Evolutionary conservation across 2,329 filamentous ascomycete species (phyloP).

Genomic region (Fusarium sororula): DNA sequence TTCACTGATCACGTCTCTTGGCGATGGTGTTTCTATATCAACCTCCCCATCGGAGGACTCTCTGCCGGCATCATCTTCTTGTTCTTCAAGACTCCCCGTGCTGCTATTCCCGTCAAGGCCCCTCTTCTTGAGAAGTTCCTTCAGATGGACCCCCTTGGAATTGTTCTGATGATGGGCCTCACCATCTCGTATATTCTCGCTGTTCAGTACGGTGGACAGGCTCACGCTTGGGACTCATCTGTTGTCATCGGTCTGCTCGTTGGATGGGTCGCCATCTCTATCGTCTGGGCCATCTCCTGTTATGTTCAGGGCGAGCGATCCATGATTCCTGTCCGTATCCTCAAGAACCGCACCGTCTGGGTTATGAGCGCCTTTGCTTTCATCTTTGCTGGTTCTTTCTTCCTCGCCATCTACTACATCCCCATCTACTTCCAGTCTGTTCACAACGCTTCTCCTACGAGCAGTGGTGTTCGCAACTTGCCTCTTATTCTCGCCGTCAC

Average conservation of each 20-base stretch:
- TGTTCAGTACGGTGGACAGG: conserved; percentile 58
- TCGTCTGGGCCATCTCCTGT: conserved; percentile 50
- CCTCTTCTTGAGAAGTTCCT: conserved; percentile 55
- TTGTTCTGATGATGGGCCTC: conserved; percentile 55
- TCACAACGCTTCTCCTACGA: conserved; percentile 51
- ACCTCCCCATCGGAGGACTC: conserved; percentile 50
- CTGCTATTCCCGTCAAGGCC: conserved; percentile 49
- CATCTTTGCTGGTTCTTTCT: conserved; percentile 55
- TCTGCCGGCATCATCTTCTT: conserved; percentile 49
- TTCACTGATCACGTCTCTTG: conserved; percentile 51
- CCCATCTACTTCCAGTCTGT: conserved; percentile 59
- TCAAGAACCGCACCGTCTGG: conserved; percentile 51
- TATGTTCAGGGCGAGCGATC: conserved; percentile 56
- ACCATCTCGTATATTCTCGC: conserved; percentile 56
- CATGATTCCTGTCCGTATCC: conserved; percentile 53
- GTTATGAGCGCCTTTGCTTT: conserved; percentile 53
- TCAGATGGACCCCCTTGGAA: conserved; percentile 59
- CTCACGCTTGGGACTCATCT: conserved; percentile 53
- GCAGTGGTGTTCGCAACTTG: conserved; percentile 56
- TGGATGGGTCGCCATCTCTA: conserved; percentile 48
- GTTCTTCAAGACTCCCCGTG: conserved; percentile 54
- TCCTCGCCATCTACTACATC: conserved; percentile 57
- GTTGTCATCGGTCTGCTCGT: conserved; percentile 55
- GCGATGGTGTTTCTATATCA: conserved; percentile 55
- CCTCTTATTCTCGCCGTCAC: conserved; percentile 57